Conservation (phyloP, 768 basidiomycete genomes). For the Kwoniella europaea region DNA sequence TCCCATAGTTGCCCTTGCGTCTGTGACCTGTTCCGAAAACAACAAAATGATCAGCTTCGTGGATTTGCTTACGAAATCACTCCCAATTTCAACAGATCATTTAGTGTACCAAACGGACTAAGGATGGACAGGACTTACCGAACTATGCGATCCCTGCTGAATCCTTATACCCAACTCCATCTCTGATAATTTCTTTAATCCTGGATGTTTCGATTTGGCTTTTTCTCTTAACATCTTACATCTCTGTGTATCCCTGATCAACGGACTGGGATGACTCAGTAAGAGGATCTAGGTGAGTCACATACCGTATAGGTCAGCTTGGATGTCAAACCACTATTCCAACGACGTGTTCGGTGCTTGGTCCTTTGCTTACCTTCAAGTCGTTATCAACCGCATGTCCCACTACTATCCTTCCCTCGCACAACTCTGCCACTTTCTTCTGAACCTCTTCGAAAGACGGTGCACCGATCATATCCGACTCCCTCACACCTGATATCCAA, state of each 20-base stretch:
- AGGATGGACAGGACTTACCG: no score
- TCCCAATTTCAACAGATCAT: no score
- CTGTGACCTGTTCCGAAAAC: slow-evolving; percentile 90
- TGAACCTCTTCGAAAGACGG: slow-evolving; percentile 80
- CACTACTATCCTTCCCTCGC: slow-evolving; percentile 78
- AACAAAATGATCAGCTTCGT: no score
- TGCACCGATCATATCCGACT: slow-evolving; percentile 74
- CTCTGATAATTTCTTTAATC: slow-evolving; percentile 77
- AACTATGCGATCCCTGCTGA: slow-evolving; percentile 86
- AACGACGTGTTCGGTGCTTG: not conserved
- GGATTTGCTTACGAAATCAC: no score
- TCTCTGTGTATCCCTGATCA: slow-evolving; percentile 60
- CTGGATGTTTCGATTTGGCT: slow-evolving; percentile 69
- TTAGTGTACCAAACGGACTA: no score
- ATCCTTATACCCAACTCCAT: slow-evolving; percentile 79
- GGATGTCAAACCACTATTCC: not conserved
- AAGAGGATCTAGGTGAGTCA: slow-evolving; percentile 55
- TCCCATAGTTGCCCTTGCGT: slow-evolving; percentile 94
- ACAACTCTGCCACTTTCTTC: slow-evolving; percentile 71
- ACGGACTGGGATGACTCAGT: slow-evolving; percentile 59
- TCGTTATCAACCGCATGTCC: slow-evolving; percentile 94
- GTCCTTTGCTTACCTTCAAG: slow-evolving; percentile 67
- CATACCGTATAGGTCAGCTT: not conserved
- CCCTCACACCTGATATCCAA: slow-evolving; percentile 81
- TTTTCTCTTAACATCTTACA: slow-evolving; percentile 63